Evolutionary conservation across 805 yeast species (phyloP).

Genomic region (Candida germanica): DNA sequence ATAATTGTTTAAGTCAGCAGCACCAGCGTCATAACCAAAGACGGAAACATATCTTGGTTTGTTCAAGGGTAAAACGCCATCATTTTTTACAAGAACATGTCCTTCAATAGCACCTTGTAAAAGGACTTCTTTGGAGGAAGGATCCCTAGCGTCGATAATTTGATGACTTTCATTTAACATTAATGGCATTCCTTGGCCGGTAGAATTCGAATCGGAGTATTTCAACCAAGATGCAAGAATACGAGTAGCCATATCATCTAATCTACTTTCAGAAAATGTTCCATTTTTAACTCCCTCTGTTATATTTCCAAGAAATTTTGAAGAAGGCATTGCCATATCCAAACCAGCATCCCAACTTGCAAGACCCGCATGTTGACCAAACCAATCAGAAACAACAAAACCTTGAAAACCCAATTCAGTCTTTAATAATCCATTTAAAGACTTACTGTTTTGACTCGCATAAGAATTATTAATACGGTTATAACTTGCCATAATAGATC

Average conservation of each 20-base stretch:
- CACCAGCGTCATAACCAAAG: neutral
- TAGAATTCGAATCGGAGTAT: slow-evolving; percentile 42
- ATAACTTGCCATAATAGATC: slow-evolving; percentile 59
- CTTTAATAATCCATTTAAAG: slow-evolving; percentile 52
- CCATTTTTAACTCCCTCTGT: slow-evolving; percentile 54
- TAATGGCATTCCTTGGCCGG: slow-evolving; percentile 32
- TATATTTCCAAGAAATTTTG: slow-evolving; percentile 51
- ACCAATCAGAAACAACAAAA: slow-evolving; percentile 63
- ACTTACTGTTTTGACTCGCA: slow-evolving; percentile 56
- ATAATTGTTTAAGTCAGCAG: neutral
- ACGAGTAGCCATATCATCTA: slow-evolving; percentile 61
- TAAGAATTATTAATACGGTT: slow-evolving; percentile 53
- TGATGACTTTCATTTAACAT: slow-evolving; percentile 43
- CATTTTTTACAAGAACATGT: slow-evolving; percentile 34
- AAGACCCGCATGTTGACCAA: slow-evolving; percentile 57
- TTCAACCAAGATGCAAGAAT: slow-evolving; percentile 60
- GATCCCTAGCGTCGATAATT: slow-evolving; percentile 49
- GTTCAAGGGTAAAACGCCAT: slow-evolving; percentile 44
- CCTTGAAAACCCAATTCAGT: slow-evolving; percentile 66
- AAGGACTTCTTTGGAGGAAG: slow-evolving; percentile 45
- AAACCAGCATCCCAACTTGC: slow-evolving; percentile 54
- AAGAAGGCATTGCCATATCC: slow-evolving; percentile 62
- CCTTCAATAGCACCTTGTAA: slow-evolving; percentile 33
- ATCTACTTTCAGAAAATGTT: slow-evolving; percentile 48
- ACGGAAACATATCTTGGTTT: slow-evolving; percentile 32